These are phyloP conservation scores for Syzygium syzygioides DNA, from an alignment of 441 rosid species.

Conservation along the genomic window DNA sequence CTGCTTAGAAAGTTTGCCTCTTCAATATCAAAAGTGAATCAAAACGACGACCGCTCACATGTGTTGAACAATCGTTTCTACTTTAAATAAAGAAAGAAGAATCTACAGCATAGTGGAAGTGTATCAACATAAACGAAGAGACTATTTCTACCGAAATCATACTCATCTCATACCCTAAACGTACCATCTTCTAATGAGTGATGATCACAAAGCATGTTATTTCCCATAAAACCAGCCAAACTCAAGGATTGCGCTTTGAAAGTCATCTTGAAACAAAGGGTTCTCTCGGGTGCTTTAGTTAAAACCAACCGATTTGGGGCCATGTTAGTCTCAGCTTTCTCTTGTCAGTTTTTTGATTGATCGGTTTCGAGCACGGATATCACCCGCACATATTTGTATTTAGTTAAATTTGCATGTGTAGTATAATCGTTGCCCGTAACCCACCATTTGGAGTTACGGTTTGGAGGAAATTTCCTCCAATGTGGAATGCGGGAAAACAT, in stretches of 20 bases:
- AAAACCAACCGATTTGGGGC: not conserved
- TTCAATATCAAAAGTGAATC: not conserved
- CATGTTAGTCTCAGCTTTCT: not conserved
- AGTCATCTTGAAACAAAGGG: not conserved
- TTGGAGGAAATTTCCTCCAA: not conserved
- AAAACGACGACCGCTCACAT: not conserved
- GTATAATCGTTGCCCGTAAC: not conserved
- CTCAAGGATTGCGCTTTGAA: not conserved
- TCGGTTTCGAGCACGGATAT: not conserved
- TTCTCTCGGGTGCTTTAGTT: not conserved
- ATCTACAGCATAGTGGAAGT: not conserved
- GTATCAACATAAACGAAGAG: not conserved
- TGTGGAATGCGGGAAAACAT: not conserved
- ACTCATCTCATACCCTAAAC: not conserved
- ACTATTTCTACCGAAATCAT: not conserved
- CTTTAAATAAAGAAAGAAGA: not conserved
- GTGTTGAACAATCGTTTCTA: not conserved
- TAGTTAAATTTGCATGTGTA: not conserved
- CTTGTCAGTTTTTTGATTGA: not conserved
- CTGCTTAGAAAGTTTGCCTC: not conserved
- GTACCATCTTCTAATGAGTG: not conserved
- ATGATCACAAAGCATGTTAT: not conserved
- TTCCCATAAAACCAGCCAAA: not conserved
- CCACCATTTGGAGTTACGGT: not conserved
- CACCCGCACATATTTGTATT: not conserved